phyloP scores from a whole-genome alignment of 441 rosid species.

The Arabidopsis lyrata region DNA sequence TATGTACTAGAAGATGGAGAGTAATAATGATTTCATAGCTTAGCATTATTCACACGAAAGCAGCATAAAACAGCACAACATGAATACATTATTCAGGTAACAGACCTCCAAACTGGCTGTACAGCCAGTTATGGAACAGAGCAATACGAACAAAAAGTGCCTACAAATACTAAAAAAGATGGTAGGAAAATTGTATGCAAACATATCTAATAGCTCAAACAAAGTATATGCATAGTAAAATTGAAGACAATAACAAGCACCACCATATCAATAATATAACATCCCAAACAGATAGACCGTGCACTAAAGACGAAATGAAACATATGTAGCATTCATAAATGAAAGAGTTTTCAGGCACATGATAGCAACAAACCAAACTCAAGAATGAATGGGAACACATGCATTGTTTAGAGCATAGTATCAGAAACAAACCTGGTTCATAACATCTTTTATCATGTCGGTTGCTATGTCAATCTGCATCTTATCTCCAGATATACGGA shows the following conservation, averaged over 20 bases:
- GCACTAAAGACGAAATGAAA: conserved; percentile 13
- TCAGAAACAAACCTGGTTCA: conserved; percentile 82
- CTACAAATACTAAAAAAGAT: conserved; percentile 11
- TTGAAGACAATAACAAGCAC: not conserved
- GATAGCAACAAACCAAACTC: conserved; percentile 9
- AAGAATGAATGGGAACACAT: conserved; percentile 9
- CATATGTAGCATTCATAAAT: not conserved
- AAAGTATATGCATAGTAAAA: conserved; percentile 3
- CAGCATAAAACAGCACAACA: conserved; percentile 3
- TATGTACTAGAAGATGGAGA: not conserved
- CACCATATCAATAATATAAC: conserved; percentile 4
- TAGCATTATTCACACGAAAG: conserved; percentile 7
- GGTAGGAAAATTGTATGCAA: not conserved
- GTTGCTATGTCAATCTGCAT: conserved; percentile 84
- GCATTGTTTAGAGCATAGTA: conserved; percentile 26
- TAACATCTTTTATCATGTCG: conserved; percentile 82
- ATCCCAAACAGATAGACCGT: conserved; percentile 5
- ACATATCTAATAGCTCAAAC: conserved; percentile 8
- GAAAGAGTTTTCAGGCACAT: not conserved
- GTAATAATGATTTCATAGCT: not conserved
- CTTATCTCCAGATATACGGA: conserved; percentile 86
- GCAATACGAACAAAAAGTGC: not conserved
- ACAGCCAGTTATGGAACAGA: conserved; percentile 16
- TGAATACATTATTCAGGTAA: not conserved
- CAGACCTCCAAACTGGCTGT: not conserved